Percentiles rank a stretch among this genome's conserved stretches.
phyloP scores from a whole-genome alignment of 768 basidiomycete genomes.

The Lanmaoa pseudosensibilis region DNA sequence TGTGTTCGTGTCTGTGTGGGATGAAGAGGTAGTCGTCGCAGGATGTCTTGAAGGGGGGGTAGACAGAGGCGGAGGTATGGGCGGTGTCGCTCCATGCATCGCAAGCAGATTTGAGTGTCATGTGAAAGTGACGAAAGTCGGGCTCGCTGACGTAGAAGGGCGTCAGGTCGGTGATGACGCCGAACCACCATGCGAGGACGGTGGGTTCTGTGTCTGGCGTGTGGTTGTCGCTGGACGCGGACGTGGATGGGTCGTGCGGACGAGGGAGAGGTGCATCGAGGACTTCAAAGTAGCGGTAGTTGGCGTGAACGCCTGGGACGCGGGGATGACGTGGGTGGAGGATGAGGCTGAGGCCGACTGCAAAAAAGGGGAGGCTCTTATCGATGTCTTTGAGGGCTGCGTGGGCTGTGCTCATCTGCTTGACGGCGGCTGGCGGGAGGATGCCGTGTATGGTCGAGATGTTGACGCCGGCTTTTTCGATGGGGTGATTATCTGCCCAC shows the following conservation, averaged over 20 bases:
- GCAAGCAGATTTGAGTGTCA: constrained; percentile 42
- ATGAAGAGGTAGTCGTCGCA: constrained; percentile 58
- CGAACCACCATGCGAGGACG: constrained; percentile 30
- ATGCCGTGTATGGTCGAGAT: constrained; percentile 18
- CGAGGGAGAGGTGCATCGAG: constrained; percentile 10
- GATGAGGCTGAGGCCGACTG: constrained; percentile 22
- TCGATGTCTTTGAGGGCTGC: constrained; percentile 17
- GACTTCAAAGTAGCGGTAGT: constrained; percentile 30
- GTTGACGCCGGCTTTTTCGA: constrained; percentile 26
- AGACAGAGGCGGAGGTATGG: constrained; percentile 29
- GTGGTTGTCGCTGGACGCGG: neutral
- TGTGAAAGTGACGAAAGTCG: constrained; percentile 50
- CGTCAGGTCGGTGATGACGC: constrained; percentile 42
- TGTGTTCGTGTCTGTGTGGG: constrained; percentile 49
- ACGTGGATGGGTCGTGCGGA: neutral
- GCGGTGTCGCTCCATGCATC: constrained; percentile 38
- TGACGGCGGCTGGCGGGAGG: constrained; percentile 22
- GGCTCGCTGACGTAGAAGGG: constrained; percentile 49
- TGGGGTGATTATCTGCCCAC: constrained; percentile 11
- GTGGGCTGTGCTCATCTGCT: constrained; percentile 23
- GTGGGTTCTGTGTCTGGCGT: neutral
- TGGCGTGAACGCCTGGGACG: constrained; percentile 21
- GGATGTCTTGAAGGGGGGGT: constrained; percentile 48
- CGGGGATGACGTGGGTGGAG: constrained; percentile 27
- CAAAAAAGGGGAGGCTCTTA: constrained; percentile 12